These are phyloP conservation scores for Neonectria ditissima DNA, from an alignment of 2,329 filamentous ascomycete genomes.

Conservation along the genomic window DNA sequence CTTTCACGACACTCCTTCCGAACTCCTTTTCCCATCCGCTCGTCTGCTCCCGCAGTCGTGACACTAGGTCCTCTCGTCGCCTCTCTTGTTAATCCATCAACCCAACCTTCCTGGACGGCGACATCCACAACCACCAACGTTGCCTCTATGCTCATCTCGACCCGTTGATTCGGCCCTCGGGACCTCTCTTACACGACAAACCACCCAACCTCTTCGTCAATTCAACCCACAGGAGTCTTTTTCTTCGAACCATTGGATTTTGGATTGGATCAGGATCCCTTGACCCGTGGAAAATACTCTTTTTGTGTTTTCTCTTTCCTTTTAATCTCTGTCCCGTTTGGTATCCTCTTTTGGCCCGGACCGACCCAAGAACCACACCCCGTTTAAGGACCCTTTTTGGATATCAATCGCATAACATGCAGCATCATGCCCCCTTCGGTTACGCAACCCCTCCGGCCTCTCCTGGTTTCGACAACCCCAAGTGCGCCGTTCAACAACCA, in stretches of 20 bases:
- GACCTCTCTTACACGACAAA: slow-evolving; percentile 40
- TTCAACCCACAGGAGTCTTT: slow-evolving; percentile 43
- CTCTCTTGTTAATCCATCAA: slow-evolving; percentile 27
- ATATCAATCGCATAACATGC: slow-evolving; percentile 63
- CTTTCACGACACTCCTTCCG: slow-evolving; percentile 56
- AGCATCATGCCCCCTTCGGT: slow-evolving; percentile 68
- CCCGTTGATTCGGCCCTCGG: slow-evolving; percentile 64
- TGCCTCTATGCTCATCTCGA: slow-evolving; percentile 50
- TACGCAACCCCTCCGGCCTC: slow-evolving; percentile 70
- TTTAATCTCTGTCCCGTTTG: slow-evolving; percentile 43
- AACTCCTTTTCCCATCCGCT: slow-evolving; percentile 38
- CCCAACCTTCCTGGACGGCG: slow-evolving; percentile 30
- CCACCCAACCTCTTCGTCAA: slow-evolving; percentile 35
- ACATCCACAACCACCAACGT: slow-evolving; percentile 21
- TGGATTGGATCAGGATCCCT: slow-evolving; percentile 43
- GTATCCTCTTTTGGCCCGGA: slow-evolving; percentile 38
- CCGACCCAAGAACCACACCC: slow-evolving; percentile 31
- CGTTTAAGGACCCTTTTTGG: slow-evolving; percentile 39
- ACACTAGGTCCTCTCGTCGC: slow-evolving; percentile 43
- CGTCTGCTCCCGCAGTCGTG: slow-evolving; percentile 42
- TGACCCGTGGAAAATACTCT: slow-evolving; percentile 42
- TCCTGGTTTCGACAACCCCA: slow-evolving; percentile 64
- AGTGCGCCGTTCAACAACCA: slow-evolving; percentile 56
- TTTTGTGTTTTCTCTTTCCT: slow-evolving; percentile 36
- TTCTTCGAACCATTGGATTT: slow-evolving; percentile 29